Conservation (phyloP, 2,329 filamentous ascomycete species). For the Aspergillus viridinutans region DNA sequence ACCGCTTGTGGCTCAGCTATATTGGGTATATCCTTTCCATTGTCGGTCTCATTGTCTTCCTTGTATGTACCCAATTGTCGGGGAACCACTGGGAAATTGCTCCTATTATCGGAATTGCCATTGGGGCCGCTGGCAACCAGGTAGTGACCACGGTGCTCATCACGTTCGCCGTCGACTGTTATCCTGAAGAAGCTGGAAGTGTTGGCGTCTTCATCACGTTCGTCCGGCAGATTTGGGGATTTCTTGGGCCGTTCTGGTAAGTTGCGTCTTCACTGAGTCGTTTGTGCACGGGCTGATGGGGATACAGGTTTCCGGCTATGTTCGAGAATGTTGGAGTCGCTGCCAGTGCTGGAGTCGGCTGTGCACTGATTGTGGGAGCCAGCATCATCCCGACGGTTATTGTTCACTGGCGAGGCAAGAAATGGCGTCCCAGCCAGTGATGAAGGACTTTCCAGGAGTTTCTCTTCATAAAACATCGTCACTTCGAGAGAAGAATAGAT, state of each 20-base stretch:
- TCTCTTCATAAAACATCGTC: not conserved
- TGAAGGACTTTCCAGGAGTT: not conserved
- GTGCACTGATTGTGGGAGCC: conserved; percentile 26
- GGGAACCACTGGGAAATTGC: conserved; percentile 51
- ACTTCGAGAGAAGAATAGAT: not conserved
- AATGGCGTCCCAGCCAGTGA: conserved; percentile 17
- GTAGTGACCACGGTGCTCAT: conserved; percentile 60
- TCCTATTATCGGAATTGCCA: conserved; percentile 54
- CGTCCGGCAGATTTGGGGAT: conserved; percentile 44
- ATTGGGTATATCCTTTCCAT: conserved; percentile 50
- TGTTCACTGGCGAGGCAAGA: conserved; percentile 25
- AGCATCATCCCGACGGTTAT: conserved; percentile 30
- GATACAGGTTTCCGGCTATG: conserved; percentile 31
- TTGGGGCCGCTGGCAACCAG: conserved; percentile 56
- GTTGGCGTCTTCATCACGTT: conserved; percentile 61
- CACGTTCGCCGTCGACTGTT: conserved; percentile 59
- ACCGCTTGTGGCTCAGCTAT: conserved; percentile 57
- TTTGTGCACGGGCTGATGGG: conserved; percentile 11
- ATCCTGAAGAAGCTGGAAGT: conserved; percentile 51
- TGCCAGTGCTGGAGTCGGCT: conserved; percentile 27
- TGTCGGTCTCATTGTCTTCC: conserved; percentile 54
- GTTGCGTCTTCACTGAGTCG: conserved; percentile 1
- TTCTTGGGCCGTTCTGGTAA: conserved; percentile 38
- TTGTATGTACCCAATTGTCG: conserved; percentile 51
- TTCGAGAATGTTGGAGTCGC: conserved; percentile 32